A percentile compares a stretch with the other conserved stretches of the same genome.
Conservation (phyloP, 2,329 filamentous ascomycete species). For the Hawksworthiomyces lignivorus region DNA sequence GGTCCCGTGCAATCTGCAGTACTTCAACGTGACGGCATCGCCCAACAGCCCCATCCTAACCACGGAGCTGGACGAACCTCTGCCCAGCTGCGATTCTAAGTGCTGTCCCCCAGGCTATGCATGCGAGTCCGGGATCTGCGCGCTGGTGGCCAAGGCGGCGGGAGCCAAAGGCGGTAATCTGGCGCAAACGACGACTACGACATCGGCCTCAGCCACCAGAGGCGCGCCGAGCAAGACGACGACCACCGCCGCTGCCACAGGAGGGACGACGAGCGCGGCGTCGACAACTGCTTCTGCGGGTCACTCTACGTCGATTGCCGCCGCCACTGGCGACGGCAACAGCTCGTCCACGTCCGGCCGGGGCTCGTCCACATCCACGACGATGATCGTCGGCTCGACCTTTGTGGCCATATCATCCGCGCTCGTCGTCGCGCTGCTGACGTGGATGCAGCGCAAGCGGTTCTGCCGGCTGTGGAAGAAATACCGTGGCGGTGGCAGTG, state of each 20-base stretch:
- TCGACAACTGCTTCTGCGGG: too few relatives aligned
- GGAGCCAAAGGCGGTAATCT: not conserved
- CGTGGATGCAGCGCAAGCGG: not conserved
- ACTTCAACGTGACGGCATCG: slow-evolving; percentile 11
- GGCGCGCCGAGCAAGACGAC: not conserved
- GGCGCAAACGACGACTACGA: not conserved
- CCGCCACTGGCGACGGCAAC: too few relatives aligned
- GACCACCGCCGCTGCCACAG: not conserved
- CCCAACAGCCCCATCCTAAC: slow-evolving; percentile 11
- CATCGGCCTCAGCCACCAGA: not conserved
- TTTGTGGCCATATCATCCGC: too few relatives aligned
- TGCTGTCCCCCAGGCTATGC: slow-evolving; percentile 18
- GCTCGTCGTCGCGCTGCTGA: not conserved
- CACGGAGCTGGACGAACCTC: slow-evolving; percentile 6
- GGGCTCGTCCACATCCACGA: too few relatives aligned
- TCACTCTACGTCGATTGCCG: too few relatives aligned
- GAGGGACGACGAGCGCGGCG: too few relatives aligned
- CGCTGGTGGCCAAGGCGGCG: not conserved
- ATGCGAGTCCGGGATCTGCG: slow-evolving; percentile 1
- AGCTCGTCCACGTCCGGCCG: too few relatives aligned
- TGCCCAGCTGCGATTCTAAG: slow-evolving; percentile 10
- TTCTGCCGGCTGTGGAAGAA: not conserved
- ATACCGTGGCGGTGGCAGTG: not conserved
- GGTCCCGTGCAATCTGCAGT: slow-evolving; percentile 13
- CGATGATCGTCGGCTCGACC: too few relatives aligned